Percentiles rank a stretch among this genome's conserved stretches.
Conservation (phyloP, 208 protist genomes). For the Leishmania gerbilli region DNA sequence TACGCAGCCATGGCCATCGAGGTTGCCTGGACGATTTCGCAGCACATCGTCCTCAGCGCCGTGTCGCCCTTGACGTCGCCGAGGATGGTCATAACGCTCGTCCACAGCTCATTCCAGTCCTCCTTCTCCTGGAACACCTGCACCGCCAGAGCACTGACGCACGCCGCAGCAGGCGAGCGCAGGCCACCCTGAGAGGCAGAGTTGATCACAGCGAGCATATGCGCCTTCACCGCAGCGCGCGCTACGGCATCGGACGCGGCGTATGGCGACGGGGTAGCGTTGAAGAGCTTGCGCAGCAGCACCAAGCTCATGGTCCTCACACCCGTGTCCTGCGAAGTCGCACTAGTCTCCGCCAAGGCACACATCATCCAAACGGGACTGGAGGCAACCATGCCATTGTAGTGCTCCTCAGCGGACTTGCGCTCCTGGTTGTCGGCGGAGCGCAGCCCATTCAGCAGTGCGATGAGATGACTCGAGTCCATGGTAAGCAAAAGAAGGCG, state of each 20-base stretch:
- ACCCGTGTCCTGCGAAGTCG: constrained; percentile 40
- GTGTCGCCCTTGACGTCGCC: constrained; percentile 37
- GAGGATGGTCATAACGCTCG: constrained; percentile 70
- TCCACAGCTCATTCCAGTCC: constrained; percentile 79
- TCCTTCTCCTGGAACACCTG: constrained; percentile 63
- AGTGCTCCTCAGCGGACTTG: constrained; percentile 75
- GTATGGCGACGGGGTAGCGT: constrained; percentile 53
- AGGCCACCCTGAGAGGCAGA: constrained; percentile 53
- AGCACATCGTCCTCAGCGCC: constrained; percentile 74
- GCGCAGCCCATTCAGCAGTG: constrained; percentile 50
- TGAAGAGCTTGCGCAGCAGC: constrained; percentile 79
- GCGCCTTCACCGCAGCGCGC: constrained; percentile 51
- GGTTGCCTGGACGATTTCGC: constrained; percentile 72
- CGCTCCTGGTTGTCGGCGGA: constrained; percentile 70
- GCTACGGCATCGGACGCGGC: constrained; percentile 40
- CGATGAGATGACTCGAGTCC: constrained; percentile 49
- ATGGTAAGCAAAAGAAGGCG: constrained; percentile 23
- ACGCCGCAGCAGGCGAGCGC: constrained; percentile 65
- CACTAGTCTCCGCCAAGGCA: constrained; percentile 59
- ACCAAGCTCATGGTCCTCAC: constrained; percentile 62
- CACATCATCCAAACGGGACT: constrained; percentile 68
- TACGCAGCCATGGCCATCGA: constrained; percentile 51
- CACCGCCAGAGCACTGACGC: constrained; percentile 72
- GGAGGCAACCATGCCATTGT: constrained; percentile 42
- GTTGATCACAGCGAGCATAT: constrained; percentile 66